Evolutionary conservation across 805 yeast genomes (phyloP), one percentile per base, ranked within the genome.

Genomic region (Isabelozyma pseudorhagii): DNA sequence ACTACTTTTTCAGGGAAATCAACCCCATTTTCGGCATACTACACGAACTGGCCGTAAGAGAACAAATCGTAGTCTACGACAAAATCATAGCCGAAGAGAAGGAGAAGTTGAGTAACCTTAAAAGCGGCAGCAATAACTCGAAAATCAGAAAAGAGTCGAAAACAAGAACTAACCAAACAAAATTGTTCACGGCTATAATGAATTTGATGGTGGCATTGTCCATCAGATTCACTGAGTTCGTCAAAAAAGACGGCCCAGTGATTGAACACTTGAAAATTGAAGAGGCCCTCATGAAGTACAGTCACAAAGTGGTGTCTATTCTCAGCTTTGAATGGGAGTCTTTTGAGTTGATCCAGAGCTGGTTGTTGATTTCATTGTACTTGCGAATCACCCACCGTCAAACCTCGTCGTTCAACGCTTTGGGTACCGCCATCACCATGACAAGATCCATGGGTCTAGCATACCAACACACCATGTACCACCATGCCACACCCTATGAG

Each of bases 21-120:
- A 83, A 83, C 61, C 83, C 83, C 14, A 58, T 81, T 13, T 79
- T 67, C 58, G 74, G 80, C 2, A 73, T 83, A 4, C 51, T 83
- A 27, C 85, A 82, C 61, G 82, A 81, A 55, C 60, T 69, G 1
- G 78, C 80, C 31, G 83, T 83, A 55, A 57, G 78, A 50, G 78
- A 79, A 51, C 87, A 83, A 60, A 67, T 67, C 29, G 54, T 52
- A 8, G 65, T 61, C 10, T 72, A 66, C 42, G 57, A 63, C 15
- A 64, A 62, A 25, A 54, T 64, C 52, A 21, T 41, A 44, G 15
- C 44, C 39, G 42, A 29, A 4, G 29, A 9, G 11, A 47, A 52
- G 10, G 57, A 56, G 15, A 52, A 55, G 15, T 39, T 49, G 40
- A 9, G 36, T 13, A 31, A 42, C 36, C 7, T 42, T 17, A 21